Conservation (phyloP, 2,329 filamentous ascomycete species). For the Aspergillus awamori region DNA sequence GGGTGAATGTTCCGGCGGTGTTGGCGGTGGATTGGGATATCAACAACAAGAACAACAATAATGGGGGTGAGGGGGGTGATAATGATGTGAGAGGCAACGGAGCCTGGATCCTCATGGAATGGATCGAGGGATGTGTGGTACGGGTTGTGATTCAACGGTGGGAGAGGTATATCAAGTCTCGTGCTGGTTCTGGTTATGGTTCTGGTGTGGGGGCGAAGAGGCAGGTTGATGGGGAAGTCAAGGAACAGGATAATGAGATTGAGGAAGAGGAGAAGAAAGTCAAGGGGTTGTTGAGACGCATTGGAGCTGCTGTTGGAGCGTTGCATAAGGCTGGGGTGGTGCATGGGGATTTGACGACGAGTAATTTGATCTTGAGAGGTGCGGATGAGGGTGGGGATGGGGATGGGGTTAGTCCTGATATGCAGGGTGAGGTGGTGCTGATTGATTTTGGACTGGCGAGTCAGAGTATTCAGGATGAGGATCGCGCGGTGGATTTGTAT, state of each 20-base stretch:
- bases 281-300: slow-evolving; percentile 65
- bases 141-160: slow-evolving; percentile 70
- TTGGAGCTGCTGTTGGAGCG: slow-evolving; percentile 71
- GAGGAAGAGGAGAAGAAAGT: slow-evolving; percentile 55
- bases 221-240: slow-evolving; percentile 33
- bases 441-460: slow-evolving; percentile 94
- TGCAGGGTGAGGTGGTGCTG: slow-evolving; percentile 76
- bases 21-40: slow-evolving; percentile 66
- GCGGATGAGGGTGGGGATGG: slow-evolving; percentile 24
- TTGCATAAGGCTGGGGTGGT: slow-evolving; percentile 85
- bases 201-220: too few species aligned
- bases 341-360: slow-evolving; percentile 95
- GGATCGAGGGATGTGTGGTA: slow-evolving; percentile 74
- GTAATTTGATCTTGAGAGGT: slow-evolving; percentile 83
- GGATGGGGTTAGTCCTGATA: slow-evolving; percentile 28
- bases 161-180: slow-evolving; percentile 55
- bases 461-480: slow-evolving; percentile 81
- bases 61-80: slow-evolving; percentile 27
- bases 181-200: too few species aligned
- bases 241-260: slow-evolving; percentile 13
- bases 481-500: slow-evolving; percentile 93
- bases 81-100: slow-evolving; percentile 64
- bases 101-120: slow-evolving; percentile 82
- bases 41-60: too few species aligned
- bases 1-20: slow-evolving; percentile 79